Conservation (phyloP, 1,284 basidiomycete species). For the Malassezia globosa region DNA sequence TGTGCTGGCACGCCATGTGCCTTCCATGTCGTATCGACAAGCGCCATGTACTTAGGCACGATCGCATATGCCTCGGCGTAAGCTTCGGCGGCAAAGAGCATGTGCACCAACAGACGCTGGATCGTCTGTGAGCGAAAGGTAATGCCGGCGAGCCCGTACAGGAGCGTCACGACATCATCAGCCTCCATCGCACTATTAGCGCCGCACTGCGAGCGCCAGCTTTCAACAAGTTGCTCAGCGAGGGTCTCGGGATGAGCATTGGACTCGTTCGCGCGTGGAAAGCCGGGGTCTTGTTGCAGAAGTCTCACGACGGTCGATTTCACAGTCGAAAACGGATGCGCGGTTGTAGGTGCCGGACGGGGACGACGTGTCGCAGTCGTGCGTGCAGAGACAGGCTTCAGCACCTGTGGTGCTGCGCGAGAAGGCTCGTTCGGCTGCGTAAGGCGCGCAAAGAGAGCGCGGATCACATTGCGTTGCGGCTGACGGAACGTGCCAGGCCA, state of each 20-base stretch:
- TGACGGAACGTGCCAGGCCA: conserved; percentile 40
- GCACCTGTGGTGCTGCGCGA: conserved; percentile 20
- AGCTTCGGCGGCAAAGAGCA: conserved; percentile 39
- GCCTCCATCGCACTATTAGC: conserved; percentile 34
- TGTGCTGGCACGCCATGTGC: conserved; percentile 20
- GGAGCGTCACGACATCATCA: conserved; percentile 37
- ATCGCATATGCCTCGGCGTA: conserved; percentile 34
- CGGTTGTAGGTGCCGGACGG: conserved; percentile 18
- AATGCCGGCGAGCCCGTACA: conserved; percentile 34
- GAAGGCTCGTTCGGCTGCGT: conserved; percentile 23
- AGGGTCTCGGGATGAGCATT: conserved; percentile 73
- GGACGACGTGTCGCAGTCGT: conserved; percentile 38
- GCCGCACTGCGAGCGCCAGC: conserved; percentile 57
- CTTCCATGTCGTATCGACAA: conserved; percentile 41
- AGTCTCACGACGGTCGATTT: conserved; percentile 22
- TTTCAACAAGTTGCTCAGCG: conserved; percentile 65
- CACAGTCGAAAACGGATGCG: conserved; percentile 25
- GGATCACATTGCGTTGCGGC: conserved; percentile 41
- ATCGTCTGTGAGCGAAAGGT: conserved; percentile 43
- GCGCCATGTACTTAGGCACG: conserved; percentile 32
- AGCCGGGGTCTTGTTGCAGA: conserved; percentile 53
- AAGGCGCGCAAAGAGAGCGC: conserved; percentile 32
- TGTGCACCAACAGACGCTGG: conserved; percentile 27
- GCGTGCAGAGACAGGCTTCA: not conserved
- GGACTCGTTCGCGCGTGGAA: conserved; percentile 71